Evolutionary conservation across 1,139 yeast genomes (phyloP), one percentile per base, ranked within the genome.

Genomic region (Citeromyces hawaiiensis): DNA sequence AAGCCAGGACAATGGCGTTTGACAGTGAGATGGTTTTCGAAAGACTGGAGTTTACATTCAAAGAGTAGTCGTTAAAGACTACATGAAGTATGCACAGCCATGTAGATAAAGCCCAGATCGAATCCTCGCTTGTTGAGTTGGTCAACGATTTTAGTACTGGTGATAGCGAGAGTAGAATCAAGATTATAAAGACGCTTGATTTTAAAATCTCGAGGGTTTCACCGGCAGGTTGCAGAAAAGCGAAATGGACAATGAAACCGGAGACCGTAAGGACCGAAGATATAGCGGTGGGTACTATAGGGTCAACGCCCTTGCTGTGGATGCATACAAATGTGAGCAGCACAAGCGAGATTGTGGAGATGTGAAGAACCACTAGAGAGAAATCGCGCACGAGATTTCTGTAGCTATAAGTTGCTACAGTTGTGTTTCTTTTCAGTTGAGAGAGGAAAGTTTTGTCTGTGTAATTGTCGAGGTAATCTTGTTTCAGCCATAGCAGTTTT

Each of bases 101-200:
- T 40, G 82, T 75, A 3, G 94, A 76, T 6, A 91, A 60, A 0
- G 95, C 87, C 97, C 98, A 91, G 45, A 93, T 86, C 14, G 96
- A 86, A 58, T 91, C 97, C 1, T 94, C 82, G 0, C 96, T 75
- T 0, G 96, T 86, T 1, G 96, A 83, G 48, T 76, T 73, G 0
- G 96, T 87, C 39, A 93, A 66, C 0, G 96, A 87, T 49, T 85
- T 83, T 41, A 91, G 66, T 3, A 91, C 91, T 0, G 98, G 98
- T 0, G 96, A 83, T 36, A 88, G 61, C 0, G 93, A 77, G 37
- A 87, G 63, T 37, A 88, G 61, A 4, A 83, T 72, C 45, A 88
- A 72, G 2, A 80, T 68, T 18, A 87, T 77, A 23, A 91, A 61
- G 10, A 75, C 46, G 3, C 86, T 72, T 1, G 94, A 80, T 53